Evolutionary conservation across 208 protist species (phyloP).

Genomic region (Trypanosoma conorhini): DNA sequence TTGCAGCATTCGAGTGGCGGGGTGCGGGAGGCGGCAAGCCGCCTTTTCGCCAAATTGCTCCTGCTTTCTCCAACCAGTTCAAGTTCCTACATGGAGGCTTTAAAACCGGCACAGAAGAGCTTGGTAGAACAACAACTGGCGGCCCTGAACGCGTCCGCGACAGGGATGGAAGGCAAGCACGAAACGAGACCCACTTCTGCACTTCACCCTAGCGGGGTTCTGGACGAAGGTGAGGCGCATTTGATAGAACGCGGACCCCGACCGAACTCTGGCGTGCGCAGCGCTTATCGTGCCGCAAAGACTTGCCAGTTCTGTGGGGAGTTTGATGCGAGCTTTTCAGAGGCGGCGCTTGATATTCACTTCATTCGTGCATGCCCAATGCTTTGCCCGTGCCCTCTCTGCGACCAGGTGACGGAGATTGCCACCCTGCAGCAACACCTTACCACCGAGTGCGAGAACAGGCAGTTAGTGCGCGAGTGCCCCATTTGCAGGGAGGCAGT

Average conservation of each 20-base stretch:
- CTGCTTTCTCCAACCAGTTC: constrained; percentile 34
- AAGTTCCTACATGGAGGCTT: constrained; percentile 34
- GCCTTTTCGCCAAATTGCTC: constrained; percentile 72
- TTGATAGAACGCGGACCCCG: background rate
- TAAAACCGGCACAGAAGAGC: constrained; percentile 79
- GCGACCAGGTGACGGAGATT: constrained; percentile 92
- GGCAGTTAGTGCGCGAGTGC: constrained; percentile 74
- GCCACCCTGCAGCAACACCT: constrained; percentile 87
- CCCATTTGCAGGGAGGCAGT: constrained; percentile 90
- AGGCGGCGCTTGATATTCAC: constrained; percentile 81
- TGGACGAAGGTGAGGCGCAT: background rate
- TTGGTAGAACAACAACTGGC: constrained; percentile 72
- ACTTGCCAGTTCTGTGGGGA: constrained; percentile 90
- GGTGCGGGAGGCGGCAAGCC: constrained; percentile 70
- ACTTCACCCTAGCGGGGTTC: background rate
- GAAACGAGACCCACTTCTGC: constrained; percentile 17
- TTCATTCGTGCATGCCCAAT: constrained; percentile 88
- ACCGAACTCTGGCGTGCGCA: background rate
- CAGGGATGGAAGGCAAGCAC: background rate
- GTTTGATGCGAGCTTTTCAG: constrained; percentile 69
- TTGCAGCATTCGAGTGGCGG: constrained; percentile 79
- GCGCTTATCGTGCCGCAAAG: constrained; percentile 1
- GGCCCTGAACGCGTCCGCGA: background rate
- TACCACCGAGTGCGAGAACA: constrained; percentile 83
- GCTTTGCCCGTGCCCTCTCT: constrained; percentile 91